Base-by-base conservation (phyloP, 495 filamentous ascomycete genomes). In the Antarctomyces pellizariae region DNA sequence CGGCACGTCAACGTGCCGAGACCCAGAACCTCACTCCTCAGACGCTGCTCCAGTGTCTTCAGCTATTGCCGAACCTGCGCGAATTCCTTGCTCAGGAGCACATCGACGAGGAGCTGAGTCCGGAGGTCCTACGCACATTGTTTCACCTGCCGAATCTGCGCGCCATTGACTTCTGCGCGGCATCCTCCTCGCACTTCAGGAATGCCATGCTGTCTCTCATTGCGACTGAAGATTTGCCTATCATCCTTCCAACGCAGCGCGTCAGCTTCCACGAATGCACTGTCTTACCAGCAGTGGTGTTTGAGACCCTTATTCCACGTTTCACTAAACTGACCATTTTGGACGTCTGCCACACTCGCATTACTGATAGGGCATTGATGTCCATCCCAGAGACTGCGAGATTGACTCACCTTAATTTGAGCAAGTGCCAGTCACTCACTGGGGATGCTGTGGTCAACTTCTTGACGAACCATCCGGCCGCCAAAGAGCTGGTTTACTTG, bases 21-120 rank as follows among this genome's bases (percentile, higher is more conserved):
- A 75, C 80, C 37, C 72, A 71, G 46, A 83, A 83, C 45, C 47
- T 90, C 39, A 90, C 78, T 14, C 57, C 74, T 20, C 59, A 60
- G 40, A 86, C 78, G 11, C 57, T 90, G 29, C 49, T 75, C 28
- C 57, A 68, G 39, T 83, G 75, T 46, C 52, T 90, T 31, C 62
- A 78, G 25, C 56, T 84, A 16, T 63, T 71, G 5, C 75, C 79
- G 2, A 66, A 74, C 36, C 57, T 90, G 17, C 67, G 67, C 44
- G 79, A 90, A 50, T 78, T 82, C 36, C 48, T 86, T 30, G 62
- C 70, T 17, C 77, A 83, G 48, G 78, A 90, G 46, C 73, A 84
- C 34, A 47, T 90, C 26, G 77, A 84, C 41, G 69, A 76, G 21
- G 79, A 90, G 35, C 47, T 90, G 16, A 61, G 66, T 37, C 54